Evolutionary conservation across 306 rosid species (phyloP).

Genomic region (Castanospermum australe): DNA sequence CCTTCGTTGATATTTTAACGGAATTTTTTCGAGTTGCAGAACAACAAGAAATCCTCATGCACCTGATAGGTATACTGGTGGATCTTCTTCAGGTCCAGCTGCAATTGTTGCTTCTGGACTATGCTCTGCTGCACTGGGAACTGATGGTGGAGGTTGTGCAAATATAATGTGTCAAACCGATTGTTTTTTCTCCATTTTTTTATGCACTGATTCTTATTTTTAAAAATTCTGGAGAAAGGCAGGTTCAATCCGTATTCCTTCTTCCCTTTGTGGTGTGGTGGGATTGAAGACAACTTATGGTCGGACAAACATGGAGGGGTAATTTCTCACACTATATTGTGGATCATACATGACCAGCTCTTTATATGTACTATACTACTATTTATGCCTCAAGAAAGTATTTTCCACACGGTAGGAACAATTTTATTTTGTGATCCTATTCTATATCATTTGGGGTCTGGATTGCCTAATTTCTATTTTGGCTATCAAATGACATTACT

Average conservation of each 20-base stretch:
- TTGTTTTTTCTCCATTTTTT: constrained; percentile 15
- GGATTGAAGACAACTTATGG: constrained; percentile 89
- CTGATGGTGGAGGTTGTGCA: constrained; percentile 95
- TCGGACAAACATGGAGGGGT: constrained; percentile 78
- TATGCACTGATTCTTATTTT: constrained; percentile 18
- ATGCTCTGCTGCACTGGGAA: constrained; percentile 94
- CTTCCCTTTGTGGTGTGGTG: constrained; percentile 95
- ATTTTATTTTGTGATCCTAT: not conserved
- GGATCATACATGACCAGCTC: not conserved
- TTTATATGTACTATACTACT: not conserved
- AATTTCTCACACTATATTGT: constrained; percentile 39
- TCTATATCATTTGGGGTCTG: constrained; percentile 10
- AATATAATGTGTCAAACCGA: constrained; percentile 24
- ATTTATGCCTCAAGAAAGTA: not conserved
- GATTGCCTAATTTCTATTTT: constrained; percentile 16
- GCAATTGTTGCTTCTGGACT: constrained; percentile 96
- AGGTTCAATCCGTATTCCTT: constrained; percentile 97
- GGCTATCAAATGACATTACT: not conserved
- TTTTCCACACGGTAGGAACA: not conserved
- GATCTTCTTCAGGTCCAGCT: constrained; percentile 98
- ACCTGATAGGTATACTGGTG: constrained; percentile 90
- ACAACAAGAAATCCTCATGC: constrained; percentile 97
- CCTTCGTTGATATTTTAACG: constrained; percentile 11
- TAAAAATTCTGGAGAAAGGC: constrained; percentile 40
- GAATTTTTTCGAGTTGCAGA: constrained; percentile 50